Base-by-base conservation (phyloP, 225 moss, liverwort and hornwort species). In the Anthoceros angustus region DNA sequence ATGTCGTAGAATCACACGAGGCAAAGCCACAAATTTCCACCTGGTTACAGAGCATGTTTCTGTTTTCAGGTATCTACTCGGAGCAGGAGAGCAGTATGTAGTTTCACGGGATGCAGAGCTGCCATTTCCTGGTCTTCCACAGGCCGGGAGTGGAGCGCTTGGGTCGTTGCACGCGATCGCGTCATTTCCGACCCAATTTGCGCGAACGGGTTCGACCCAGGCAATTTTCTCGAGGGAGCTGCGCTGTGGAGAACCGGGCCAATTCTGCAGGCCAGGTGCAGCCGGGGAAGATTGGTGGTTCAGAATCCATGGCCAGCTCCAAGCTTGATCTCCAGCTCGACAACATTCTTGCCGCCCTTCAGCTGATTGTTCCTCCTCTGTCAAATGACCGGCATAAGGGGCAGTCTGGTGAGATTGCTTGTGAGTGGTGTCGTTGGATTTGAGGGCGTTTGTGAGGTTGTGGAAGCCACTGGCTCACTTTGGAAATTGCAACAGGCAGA, bases 311-410 rank as follows among this genome's bases (percentile, higher is more conserved):
- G 45, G 64, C 41, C 67, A 40, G 55, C 25, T 24, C 40, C 74
- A 41, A 12, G 40, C 41, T 26, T 39, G 66, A 41, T 42, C 8
- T 60, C 3, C 70, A 79, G 71, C 77, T 84, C 12, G 79, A 84
- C 77, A 77, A 69, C 39, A 73, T 82, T 24, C 42, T 84, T 26
- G 77, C 79, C 25, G 75, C 84, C 12, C 63, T 84, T 78, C 74
- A 75, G 24, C 62, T 60, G 38, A 72, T 95, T 55, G 88, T 95
- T 45, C 91, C 95, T 12, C 64, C 69, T 40, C 84, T 95, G 8
- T 69, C 71, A 55, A 75, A 77, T n/a, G 73, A 72, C 62, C 83
- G 76, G 18, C 86, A 91, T 40, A 95, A 95, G 81, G 95, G 95
- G 40, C 90, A 95, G 83, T 85, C 91, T 69, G 95, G 95, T 95